Conservation (phyloP, 2,329 filamentous ascomycete genomes). For the Clonostachys rosea region DNA sequence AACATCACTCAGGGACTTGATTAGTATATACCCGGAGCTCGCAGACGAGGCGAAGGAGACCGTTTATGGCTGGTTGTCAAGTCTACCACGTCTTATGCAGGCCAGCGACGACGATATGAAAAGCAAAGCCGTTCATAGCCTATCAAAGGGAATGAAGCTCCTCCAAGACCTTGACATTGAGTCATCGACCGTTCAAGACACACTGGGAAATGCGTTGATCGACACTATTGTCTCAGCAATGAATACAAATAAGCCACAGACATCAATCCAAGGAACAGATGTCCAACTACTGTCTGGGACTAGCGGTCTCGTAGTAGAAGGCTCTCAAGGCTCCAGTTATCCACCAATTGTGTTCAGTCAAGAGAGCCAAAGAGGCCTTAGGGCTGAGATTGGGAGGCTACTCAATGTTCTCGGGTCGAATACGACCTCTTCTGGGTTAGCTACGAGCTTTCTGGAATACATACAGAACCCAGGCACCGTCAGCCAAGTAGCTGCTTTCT, state of each 20-base stretch:
- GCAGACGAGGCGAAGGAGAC: constrained; percentile 62
- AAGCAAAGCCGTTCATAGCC: constrained; percentile 64
- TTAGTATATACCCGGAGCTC: constrained; percentile 57
- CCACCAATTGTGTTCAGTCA: constrained; percentile 57
- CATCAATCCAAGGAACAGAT: neutral
- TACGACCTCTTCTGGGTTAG: constrained; percentile 55
- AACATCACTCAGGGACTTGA: constrained; percentile 55
- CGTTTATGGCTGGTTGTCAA: constrained; percentile 76
- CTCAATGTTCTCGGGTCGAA: constrained; percentile 50
- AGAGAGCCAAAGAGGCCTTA: constrained; percentile 62
- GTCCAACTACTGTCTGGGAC: neutral
- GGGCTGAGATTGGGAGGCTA: constrained; percentile 53
- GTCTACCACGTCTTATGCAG: constrained; percentile 79
- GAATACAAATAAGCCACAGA: constrained; percentile 5
- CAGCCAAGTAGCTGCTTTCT: constrained; percentile 66
- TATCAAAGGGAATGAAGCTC: constrained; percentile 69
- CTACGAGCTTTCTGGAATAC: constrained; percentile 60
- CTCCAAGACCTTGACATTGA: constrained; percentile 59
- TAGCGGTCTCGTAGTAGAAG: neutral
- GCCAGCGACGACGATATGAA: constrained; percentile 77
- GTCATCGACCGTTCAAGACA: constrained; percentile 61
- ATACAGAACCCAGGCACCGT: constrained; percentile 53
- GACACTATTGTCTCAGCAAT: constrained; percentile 36
- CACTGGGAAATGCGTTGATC: constrained; percentile 63
- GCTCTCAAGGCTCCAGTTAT: constrained; percentile 32